Conservation (phyloP, 805 yeast species). For the Candida awuae region DNA sequence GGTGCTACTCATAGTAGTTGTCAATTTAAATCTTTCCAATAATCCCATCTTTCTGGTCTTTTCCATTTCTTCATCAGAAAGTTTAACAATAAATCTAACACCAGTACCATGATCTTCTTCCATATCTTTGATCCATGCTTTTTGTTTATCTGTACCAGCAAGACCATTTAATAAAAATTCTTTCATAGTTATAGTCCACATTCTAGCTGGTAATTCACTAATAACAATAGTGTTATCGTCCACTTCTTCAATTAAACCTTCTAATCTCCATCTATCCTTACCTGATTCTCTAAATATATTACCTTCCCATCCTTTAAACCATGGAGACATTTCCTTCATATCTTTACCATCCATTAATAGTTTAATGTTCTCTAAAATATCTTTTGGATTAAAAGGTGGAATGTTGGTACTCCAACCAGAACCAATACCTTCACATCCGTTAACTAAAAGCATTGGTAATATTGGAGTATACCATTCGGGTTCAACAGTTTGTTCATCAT, state of each 20-base stretch:
- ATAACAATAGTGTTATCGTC: slow-evolving; percentile 79
- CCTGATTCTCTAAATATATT: slow-evolving; percentile 49
- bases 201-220: slow-evolving; percentile 84
- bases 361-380: slow-evolving; percentile 66
- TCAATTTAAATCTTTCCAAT: slow-evolving; percentile 74
- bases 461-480: slow-evolving; percentile 94
- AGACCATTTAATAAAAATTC: slow-evolving; percentile 72
- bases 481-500: slow-evolving; percentile 89
- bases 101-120: slow-evolving; percentile 86
- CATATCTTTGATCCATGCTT: slow-evolving; percentile 89
- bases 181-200: slow-evolving; percentile 89
- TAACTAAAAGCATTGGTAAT: slow-evolving; percentile 89
- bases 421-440: slow-evolving; percentile 97
- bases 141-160: slow-evolving; percentile 62
- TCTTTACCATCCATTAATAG: slow-evolving; percentile 68
- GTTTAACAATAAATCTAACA: slow-evolving; percentile 68
- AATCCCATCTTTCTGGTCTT: slow-evolving; percentile 69
- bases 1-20: slow-evolving; percentile 56
- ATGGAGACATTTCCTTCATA: slow-evolving; percentile 69
- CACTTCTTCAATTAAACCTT: slow-evolving; percentile 73
- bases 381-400: slow-evolving; percentile 84
- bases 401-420: slow-evolving; percentile 97
- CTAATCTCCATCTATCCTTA: slow-evolving; percentile 63
- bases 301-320: slow-evolving; percentile 97
- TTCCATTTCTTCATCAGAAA: slow-evolving; percentile 75